phyloP scores from a whole-genome alignment of 108 stramenopile species.

The Epithemia pelagica region DNA sequence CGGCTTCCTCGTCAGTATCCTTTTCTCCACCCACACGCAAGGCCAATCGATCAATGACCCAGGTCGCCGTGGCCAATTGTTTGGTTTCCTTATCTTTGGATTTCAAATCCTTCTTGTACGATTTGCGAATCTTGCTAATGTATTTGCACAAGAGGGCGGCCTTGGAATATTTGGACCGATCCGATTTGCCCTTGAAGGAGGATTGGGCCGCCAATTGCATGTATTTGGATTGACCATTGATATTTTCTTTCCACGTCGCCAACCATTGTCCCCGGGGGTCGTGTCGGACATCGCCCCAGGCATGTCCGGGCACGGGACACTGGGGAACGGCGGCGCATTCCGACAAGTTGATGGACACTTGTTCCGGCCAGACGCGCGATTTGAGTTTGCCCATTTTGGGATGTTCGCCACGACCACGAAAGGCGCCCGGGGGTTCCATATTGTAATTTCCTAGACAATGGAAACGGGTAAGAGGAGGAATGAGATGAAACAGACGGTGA shows the following conservation, averaged over 20 bases:
- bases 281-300: conserved; percentile 93
- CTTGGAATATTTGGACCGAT: conserved; percentile 97
- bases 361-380: conserved; percentile 82
- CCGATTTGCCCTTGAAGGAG: conserved; percentile 98
- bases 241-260: conserved; percentile 97
- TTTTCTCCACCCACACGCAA: conserved; percentile 99
- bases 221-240: conserved; percentile 94
- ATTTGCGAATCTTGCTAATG: conserved; percentile 90
- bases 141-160: conserved; percentile 93
- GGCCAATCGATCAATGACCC: conserved; percentile 98
- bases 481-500: too few species aligned
- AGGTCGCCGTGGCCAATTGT: conserved; percentile 98
- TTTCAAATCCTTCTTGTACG: conserved; percentile 85
- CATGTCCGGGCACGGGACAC: conserved; percentile 92
- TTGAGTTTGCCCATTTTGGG: conserved; percentile 99
- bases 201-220: conserved; percentile 96
- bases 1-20: conserved; percentile 99
- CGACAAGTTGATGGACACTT: conserved; percentile 80
- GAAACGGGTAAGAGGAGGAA: too few species aligned
- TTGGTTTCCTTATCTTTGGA: conserved; percentile 66
- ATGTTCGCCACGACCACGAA: conserved; percentile 98
- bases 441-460: conserved; percentile 77
- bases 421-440: conserved; percentile 97
- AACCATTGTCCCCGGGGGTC: conserved; percentile 98
- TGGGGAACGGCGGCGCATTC: conserved; percentile 83